Base-by-base conservation (phyloP, 345 rosid species). In the Raphanus sativus region DNA sequence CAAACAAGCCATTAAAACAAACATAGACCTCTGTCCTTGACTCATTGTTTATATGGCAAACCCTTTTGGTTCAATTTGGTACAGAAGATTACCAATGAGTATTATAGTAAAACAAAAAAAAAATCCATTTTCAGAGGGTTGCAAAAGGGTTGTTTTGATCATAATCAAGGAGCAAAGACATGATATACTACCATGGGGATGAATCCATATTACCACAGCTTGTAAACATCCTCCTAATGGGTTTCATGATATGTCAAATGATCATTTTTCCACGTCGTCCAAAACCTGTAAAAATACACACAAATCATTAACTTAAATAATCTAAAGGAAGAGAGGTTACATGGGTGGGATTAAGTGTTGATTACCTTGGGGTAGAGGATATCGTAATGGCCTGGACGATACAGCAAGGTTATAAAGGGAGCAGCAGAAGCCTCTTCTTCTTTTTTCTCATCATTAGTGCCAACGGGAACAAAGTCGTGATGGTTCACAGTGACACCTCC, bases 311-410 rank as follows among this genome's bases (percentile, higher is more conserved):
- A 66, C 45, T 45, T 55, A 3, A 58, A 71, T 0, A 66, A 11
- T 50, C 17, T 5, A 26, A 61, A 30, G 5, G 50, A 67, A 58
- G 34, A 65, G n/a, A 78, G 17, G 59, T 33, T 52, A 60, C 29
- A 42, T 8, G 28, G 59, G 5, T 8, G 28, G 59, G 26, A 36
- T 61, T 28, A 34, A 13, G n/a, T 61, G 74, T 67, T 61, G 29
- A 36, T 50, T 67, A 73, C 81, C 77, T 89, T 90, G 8, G 89
- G 89, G 84, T 96, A 93, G 79, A 96, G 99, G 69, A 96, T 96
- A 72, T 96, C 98, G 28, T 96, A 96, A 84, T 93, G 99, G 65
- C 98, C 99, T 0, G 99, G 98, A 76, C 97, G 99, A 87, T 96
- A 93, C 54, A 96, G 85, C 86, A 96, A 86, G 45, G 84, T 89